These are phyloP conservation scores for Rhynchosporium agropyri DNA, from an alignment of 2,329 filamentous ascomycete genomes.

Conservation along the genomic window DNA sequence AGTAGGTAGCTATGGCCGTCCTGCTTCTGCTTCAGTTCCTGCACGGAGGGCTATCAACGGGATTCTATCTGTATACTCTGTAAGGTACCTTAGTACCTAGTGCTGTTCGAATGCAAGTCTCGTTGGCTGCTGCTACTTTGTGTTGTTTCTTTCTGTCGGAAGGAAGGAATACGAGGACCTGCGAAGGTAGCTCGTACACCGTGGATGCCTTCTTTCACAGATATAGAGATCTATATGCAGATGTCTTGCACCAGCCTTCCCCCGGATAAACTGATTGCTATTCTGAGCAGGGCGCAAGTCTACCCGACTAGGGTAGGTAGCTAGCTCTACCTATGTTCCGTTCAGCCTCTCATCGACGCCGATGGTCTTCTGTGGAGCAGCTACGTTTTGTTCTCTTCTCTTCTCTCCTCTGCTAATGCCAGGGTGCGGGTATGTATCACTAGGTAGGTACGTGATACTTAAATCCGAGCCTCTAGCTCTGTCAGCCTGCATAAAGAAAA, in stretches of 20 bases:
- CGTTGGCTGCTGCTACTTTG: neutral
- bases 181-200: neutral
- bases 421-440: slow-evolving; percentile 17
- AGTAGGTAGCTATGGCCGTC: no score
- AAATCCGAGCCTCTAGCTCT: slow-evolving; percentile 25
- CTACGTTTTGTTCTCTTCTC: no score
- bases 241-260: neutral
- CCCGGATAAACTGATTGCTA: neutral
- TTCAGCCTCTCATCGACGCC: no score
- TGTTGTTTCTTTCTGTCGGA: no score
- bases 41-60: slow-evolving; percentile 6
- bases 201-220: neutral
- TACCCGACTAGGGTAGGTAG: neutral
- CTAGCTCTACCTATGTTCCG: no score
- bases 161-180: neutral
- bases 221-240: neutral
- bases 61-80: neutral
- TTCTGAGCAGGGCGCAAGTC: slow-evolving; percentile 1
- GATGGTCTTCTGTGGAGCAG: no score
- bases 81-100: neutral
- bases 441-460: neutral
- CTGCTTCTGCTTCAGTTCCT: no score
- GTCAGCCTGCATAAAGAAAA: slow-evolving; percentile 31
- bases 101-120: neutral
- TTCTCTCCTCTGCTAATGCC: neutral